phyloP scores from a whole-genome alignment of 768 basidiomycete species.

The Pholiota microspora region DNA sequence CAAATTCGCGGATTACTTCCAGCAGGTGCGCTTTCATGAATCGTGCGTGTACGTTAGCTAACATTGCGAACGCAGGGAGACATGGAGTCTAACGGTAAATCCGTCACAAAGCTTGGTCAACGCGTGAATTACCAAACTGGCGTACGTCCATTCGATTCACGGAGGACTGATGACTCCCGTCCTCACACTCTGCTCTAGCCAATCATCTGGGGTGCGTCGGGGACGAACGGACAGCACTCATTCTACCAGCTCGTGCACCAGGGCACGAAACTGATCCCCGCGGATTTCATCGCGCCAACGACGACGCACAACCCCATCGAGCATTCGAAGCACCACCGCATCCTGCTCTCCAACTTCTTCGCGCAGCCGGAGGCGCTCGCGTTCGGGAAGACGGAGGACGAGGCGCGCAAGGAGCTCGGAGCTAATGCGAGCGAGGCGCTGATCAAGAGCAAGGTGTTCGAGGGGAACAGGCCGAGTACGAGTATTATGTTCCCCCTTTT shows the following conservation, averaged over 20 bases:
- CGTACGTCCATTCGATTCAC: conserved; percentile 45
- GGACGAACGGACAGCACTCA: conserved; percentile 98
- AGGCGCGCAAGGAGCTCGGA: conserved; percentile 71
- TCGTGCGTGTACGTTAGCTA: neutral
- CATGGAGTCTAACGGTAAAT: conserved; percentile 99
- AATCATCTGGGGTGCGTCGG: conserved; percentile 98
- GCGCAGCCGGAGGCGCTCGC: conserved; percentile 97
- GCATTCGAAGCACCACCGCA: conserved; percentile 91
- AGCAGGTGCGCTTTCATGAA: conserved; percentile 51
- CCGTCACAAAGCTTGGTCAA: conserved; percentile 88
- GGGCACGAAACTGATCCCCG: conserved; percentile 88
- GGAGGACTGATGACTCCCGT: neutral
- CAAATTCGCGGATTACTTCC: conserved; percentile 99
- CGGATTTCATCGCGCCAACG: conserved; percentile 90
- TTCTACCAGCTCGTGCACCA: conserved; percentile 98
- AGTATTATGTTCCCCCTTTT: conserved; percentile 92
- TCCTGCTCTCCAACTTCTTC: conserved; percentile 96
- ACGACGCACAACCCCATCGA: conserved; percentile 88
- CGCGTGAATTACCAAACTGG: conserved; percentile 97
- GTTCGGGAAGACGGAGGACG: conserved; percentile 93
- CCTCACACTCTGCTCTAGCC: conserved; percentile 48
- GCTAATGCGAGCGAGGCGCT: conserved; percentile 75
- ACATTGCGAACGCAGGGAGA: conserved; percentile 59
- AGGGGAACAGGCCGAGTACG: conserved; percentile 96
- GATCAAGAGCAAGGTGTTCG: conserved; percentile 97